phyloP scores from a whole-genome alignment of 2,329 filamentous ascomycete species.

The Lecanicillium sp. region DNA sequence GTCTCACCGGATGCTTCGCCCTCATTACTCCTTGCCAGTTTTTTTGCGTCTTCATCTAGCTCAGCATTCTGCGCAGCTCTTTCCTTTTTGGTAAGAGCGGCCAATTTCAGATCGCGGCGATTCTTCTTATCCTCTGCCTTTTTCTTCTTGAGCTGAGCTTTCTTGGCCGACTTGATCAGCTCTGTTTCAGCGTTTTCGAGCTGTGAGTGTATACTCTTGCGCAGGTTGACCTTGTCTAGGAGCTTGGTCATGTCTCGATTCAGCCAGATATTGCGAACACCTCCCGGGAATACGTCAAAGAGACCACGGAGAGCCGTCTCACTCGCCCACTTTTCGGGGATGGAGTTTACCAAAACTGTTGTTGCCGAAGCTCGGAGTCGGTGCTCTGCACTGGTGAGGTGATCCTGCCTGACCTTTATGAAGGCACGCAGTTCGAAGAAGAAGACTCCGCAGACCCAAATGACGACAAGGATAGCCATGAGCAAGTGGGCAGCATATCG shows the following conservation, averaged over 20 bases:
- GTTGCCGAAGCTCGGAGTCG: conserved; percentile 88
- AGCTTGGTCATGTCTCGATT: conserved; percentile 82
- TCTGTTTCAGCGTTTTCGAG: conserved; percentile 81
- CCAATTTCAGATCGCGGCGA: conserved; percentile 43
- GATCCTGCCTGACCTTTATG: conserved; percentile 88
- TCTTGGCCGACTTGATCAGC: conserved; percentile 72
- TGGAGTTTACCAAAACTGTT: conserved; percentile 85
- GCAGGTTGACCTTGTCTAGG: conserved; percentile 71
- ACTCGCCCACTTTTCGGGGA: conserved; percentile 84
- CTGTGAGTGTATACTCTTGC: conserved; percentile 60
- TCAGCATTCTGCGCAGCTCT: conserved; percentile 35
- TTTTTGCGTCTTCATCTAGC: conserved; percentile 41
- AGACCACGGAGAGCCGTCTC: conserved; percentile 72
- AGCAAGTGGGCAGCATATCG: conserved; percentile 81
- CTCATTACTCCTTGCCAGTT: conserved; percentile 38
- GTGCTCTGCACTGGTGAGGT: conserved; percentile 89
- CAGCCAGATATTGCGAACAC: conserved; percentile 92
- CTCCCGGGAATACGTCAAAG: conserved; percentile 94
- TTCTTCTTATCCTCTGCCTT: conserved; percentile 56
- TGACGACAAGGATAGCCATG: conserved; percentile 66
- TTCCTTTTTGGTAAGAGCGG: conserved; percentile 43
- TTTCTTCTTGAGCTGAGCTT: conserved; percentile 62
- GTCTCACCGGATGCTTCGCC: conserved; percentile 45
- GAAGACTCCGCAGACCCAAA: conserved; percentile 81
- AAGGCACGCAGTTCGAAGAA: conserved; percentile 82